phyloP scores from a whole-genome alignment of 164 flowering plant species.

The Vitis rotundifolia region DNA sequence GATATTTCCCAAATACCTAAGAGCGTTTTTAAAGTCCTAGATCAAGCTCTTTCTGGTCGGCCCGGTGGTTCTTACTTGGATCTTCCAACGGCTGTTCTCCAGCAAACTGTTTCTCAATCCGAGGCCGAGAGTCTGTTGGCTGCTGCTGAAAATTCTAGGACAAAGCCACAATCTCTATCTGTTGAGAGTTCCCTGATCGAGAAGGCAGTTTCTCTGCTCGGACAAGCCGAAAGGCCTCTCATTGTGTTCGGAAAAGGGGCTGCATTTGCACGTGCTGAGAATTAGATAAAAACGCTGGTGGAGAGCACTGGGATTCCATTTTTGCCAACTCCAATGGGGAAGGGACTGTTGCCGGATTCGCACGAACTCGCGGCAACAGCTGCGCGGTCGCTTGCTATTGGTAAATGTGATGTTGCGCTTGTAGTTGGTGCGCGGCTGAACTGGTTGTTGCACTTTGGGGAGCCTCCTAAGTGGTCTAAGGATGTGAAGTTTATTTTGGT shows the following conservation, averaged over 20 bases:
- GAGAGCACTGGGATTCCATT: slow-evolving; percentile 95
- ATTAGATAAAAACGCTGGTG: slow-evolving; percentile 56
- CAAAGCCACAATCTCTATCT: slow-evolving; percentile 1
- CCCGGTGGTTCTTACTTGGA: slow-evolving; percentile 94
- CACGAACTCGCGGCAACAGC: slow-evolving; percentile 91
- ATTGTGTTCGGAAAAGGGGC: slow-evolving; percentile 96
- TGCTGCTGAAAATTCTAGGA: slow-evolving; percentile 29
- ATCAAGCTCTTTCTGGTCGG: slow-evolving; percentile 47
- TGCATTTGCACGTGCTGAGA: slow-evolving; percentile 71
- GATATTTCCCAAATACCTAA: slow-evolving; percentile 56
- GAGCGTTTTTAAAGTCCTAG: slow-evolving; percentile 48
- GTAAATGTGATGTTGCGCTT: slow-evolving; percentile 86
- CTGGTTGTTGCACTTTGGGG: slow-evolving; percentile 96
- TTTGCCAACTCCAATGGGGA: slow-evolving; percentile 98
- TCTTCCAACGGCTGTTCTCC: slow-evolving; percentile 85
- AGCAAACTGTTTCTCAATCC: slow-evolving; percentile 60
- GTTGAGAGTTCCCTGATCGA: slow-evolving; percentile 37
- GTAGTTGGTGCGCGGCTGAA: slow-evolving; percentile 95
- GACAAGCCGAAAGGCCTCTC: slow-evolving; percentile 75
- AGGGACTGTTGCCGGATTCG: slow-evolving; percentile 79
- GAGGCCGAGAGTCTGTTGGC: slow-evolving; percentile 57
- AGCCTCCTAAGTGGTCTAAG: slow-evolving; percentile 87
- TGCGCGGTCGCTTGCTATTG: slow-evolving; percentile 86
- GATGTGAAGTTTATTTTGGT: slow-evolving; percentile 89
- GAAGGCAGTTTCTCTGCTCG: slow-evolving; percentile 59